Conservation (phyloP, 164 flowering plant genomes). For the Tetrastigma voinierianum region DNA sequence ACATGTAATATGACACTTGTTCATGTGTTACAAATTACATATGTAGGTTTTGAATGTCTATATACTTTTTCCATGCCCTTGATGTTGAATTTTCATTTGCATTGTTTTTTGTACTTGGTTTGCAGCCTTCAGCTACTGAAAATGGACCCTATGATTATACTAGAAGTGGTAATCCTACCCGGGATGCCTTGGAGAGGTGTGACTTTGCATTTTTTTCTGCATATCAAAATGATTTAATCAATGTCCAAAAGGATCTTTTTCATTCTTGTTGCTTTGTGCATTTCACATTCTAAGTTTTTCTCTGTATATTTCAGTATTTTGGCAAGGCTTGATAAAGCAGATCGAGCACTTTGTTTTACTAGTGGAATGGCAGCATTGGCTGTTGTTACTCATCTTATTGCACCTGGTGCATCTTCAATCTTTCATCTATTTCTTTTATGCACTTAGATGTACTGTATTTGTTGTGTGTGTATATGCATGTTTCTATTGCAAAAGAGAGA, state of each 20-base stretch:
- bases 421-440: background rate
- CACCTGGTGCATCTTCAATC: slow-evolving; percentile 49
- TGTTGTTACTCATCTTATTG: slow-evolving; percentile 77
- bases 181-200: slow-evolving; percentile 84
- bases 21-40: too few species aligned
- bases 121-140: slow-evolving; percentile 81
- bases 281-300: background rate
- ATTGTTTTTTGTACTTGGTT: background rate
- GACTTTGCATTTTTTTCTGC: background rate
- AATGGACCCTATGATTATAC: slow-evolving; percentile 95
- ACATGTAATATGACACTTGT: too few species aligned
- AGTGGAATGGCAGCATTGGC: slow-evolving; percentile 99
- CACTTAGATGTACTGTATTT: background rate
- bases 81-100: background rate
- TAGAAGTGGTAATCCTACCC: slow-evolving; percentile 97
- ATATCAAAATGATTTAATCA: slow-evolving; percentile 1
- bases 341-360: slow-evolving; percentile 92
- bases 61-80: background rate
- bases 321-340: slow-evolving; percentile 92
- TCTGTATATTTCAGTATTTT: slow-evolving; percentile 53
- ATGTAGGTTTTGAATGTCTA: too few species aligned
- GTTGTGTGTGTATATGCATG: background rate
- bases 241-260: background rate
- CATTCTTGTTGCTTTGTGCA: background rate
- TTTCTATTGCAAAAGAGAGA: background rate